These are phyloP conservation scores for Drosera capensis DNA, from an alignment of 148 eudicot genomes.

Conservation along the genomic window DNA sequence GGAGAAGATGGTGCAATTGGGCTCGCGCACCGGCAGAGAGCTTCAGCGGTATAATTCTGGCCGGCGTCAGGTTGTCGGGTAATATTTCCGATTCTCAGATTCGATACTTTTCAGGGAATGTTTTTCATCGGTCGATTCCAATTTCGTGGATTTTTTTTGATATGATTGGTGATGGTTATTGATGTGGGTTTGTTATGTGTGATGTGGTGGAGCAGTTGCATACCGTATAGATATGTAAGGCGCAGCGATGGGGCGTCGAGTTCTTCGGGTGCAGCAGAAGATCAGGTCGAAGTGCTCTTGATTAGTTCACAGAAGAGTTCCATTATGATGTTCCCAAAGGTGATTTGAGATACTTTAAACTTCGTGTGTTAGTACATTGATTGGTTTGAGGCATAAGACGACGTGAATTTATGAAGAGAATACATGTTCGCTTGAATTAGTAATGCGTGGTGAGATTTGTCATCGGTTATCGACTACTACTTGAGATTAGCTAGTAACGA, in stretches of 20 bases:
- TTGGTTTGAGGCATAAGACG: too few relatives aligned
- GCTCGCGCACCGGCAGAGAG: slow-evolving; percentile 30
- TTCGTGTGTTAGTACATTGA: neutral
- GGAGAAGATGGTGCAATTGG: slow-evolving; percentile 8
- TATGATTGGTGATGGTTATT: neutral
- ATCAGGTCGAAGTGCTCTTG: slow-evolving; percentile 36
- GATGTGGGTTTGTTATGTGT: neutral
- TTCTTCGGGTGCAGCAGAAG: slow-evolving; percentile 6
- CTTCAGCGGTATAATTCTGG: slow-evolving; percentile 28
- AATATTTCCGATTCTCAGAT: slow-evolving; percentile 3
- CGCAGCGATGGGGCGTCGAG: neutral
- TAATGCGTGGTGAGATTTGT: too few relatives aligned
- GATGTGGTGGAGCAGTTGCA: slow-evolving; percentile 27
- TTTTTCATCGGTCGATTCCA: neutral
- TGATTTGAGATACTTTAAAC: slow-evolving; percentile 1
- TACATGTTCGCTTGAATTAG: too few relatives aligned
- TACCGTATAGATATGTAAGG: slow-evolving; percentile 29
- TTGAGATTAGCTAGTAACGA: too few relatives aligned
- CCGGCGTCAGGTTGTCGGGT: slow-evolving; percentile 49
- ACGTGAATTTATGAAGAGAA: neutral
- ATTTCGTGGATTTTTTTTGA: neutral
- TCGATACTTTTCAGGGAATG: neutral
- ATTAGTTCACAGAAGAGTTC: slow-evolving; percentile 42
- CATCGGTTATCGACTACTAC: too few relatives aligned
- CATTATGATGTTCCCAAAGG: slow-evolving; percentile 55